Base-by-base conservation (phyloP, 1,139 yeast species). In the Pichia sp. region DNA sequence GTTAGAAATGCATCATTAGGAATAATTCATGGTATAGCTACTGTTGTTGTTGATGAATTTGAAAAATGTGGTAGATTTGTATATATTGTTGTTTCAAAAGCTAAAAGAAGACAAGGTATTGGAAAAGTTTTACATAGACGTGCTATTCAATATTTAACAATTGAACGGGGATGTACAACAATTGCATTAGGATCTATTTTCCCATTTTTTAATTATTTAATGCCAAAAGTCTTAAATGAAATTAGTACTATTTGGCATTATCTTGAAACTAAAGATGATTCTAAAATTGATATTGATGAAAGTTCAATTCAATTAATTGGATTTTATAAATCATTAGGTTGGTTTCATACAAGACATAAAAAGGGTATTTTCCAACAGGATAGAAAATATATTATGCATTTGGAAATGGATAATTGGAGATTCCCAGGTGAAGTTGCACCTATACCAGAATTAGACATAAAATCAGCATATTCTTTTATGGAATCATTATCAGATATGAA, bases 1-100 rank as follows among this genome's bases (percentile, higher is more conserved):
- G 80, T 78, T 19, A 61, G 82, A 38, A 78, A 78, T 55, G 71
- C 81, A 3, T 70, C 78, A 13, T 63, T 78, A 30, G 76, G 77
- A 49, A 68, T 74, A 23, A 52, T 78, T 18, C 76, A 76, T 50
- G 85, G 85, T 5, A 61, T 76, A 18, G 66, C 76, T n/a, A 61
- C 75, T 27, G 76, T 83, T 1, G 76, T 82, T 81, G 70, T 71
- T 6, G 65, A 65, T 40, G 67, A 60, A 23, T 45, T 50, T 25
- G 47, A 51, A 11, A 60, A 55, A 45, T 56, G 61, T 8, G 85
- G 85, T 0, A 63, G 70, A 32, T 64, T 78, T 3, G 51, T 72
- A 41, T 69, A 68, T 56, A 50, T 78, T 6, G 56, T 76, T 50
- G 84, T 78, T 7, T 82, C 76, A 46, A 74, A 72, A 41, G 63